A percentile compares a stretch with the other conserved stretches of the same genome.
Evolutionary conservation across 2,329 filamentous ascomycete species (phyloP).

Genomic region (Cyclaneusma minus): DNA sequence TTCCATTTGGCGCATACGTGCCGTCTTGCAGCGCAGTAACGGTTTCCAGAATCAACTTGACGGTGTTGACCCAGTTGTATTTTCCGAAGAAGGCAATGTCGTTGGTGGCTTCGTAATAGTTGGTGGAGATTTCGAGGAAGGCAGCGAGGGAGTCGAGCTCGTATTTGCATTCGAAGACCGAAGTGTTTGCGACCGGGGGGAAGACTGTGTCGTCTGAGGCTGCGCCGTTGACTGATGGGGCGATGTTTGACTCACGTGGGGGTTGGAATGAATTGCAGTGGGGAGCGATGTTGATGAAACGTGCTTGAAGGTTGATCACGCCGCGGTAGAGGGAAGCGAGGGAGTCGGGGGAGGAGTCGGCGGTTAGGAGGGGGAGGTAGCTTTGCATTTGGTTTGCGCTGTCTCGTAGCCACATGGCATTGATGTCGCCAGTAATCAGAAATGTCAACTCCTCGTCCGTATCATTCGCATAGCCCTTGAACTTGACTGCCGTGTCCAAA

Average conservation of each 20-base stretch:
- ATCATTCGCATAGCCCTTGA: constrained; percentile 44
- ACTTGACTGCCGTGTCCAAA: constrained; percentile 56
- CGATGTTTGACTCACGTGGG: constrained; percentile 56
- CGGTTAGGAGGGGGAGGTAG: constrained; percentile 44
- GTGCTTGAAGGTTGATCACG: constrained; percentile 55
- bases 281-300: constrained; percentile 52
- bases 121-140: constrained; percentile 67
- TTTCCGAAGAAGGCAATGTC: constrained; percentile 61
- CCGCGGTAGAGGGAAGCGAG: constrained; percentile 54
- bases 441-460: constrained; percentile 47
- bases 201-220: constrained; percentile 43
- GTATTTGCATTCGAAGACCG: constrained; percentile 92
- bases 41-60: constrained; percentile 53
- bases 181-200: constrained; percentile 49
- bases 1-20: constrained; percentile 51
- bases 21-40: constrained; percentile 56
- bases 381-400: constrained; percentile 63
- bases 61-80: constrained; percentile 55
- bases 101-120: constrained; percentile 61
- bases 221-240: constrained; percentile 43
- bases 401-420: constrained; percentile 84
- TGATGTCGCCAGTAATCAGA: constrained; percentile 43
- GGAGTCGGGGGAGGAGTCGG: constrained; percentile 36
- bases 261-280: constrained; percentile 91
- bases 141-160: constrained; percentile 83